Conservation (phyloP, 1,284 basidiomycete species). For the Apiotrichum akiyoshidainum region DNA sequence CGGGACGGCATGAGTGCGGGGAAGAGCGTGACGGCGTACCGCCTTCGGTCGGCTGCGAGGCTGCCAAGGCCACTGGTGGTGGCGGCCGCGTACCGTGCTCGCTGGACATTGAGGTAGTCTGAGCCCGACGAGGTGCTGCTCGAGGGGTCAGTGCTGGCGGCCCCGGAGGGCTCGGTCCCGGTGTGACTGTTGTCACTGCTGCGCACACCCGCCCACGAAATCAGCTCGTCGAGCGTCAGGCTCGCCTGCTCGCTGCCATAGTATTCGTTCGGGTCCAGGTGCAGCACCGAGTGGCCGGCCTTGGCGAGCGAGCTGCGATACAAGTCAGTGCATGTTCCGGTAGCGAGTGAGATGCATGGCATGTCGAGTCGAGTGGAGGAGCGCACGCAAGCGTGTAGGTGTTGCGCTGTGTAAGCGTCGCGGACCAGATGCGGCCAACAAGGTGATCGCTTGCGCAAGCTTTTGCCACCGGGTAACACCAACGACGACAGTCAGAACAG, state of each 20-base stretch:
- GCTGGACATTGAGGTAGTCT: neutral
- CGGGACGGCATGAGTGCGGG: constrained; percentile 77
- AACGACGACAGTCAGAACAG: too few relatives aligned
- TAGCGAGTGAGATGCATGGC: neutral
- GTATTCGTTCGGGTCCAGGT: constrained; percentile 78
- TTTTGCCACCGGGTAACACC: too few relatives aligned
- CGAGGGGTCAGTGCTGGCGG: neutral
- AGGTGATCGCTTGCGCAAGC: too few relatives aligned
- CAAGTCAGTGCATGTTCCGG: neutral
- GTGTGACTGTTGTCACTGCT: too few relatives aligned
- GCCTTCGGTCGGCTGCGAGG: constrained; percentile 60
- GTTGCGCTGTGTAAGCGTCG: too few relatives aligned
- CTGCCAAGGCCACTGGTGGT: constrained; percentile 51
- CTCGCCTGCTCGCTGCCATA: constrained; percentile 83
- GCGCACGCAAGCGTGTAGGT: too few relatives aligned
- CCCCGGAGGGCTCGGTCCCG: neutral
- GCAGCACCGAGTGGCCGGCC: constrained; percentile 78
- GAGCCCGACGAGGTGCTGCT: neutral
- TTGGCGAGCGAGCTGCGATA: constrained; percentile 72
- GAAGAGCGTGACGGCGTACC: constrained; percentile 79
- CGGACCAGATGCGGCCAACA: too few relatives aligned
- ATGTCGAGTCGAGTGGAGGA: too few relatives aligned
- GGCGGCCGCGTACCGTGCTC: constrained; percentile 19
- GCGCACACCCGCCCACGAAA: constrained; percentile 60
- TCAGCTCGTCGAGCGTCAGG: constrained; percentile 74